Evolutionary conservation across 2,329 filamentous ascomycete genomes (phyloP), one percentile per base, ranked within the genome.

Genomic region (Colletotrichum lini): DNA sequence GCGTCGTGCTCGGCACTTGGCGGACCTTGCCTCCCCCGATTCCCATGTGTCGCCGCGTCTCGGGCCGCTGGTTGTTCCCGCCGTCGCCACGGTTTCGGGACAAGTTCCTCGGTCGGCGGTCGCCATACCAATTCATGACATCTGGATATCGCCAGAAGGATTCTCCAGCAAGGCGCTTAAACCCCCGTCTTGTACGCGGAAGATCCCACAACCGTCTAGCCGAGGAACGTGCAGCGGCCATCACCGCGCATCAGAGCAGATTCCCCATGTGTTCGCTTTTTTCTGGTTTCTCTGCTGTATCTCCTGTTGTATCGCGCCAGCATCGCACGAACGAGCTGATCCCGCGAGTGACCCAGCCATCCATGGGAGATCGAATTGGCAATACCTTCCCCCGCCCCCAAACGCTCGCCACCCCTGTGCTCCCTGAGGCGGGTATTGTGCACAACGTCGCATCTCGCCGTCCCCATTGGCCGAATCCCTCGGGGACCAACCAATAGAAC

Each of bases 391-490:
- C 35, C 8, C 9, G 35, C 2, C 52, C 45, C 52, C 60, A 35
- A 65, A 58, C n/a, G 18, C n/a, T 21, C 30, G 13, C 49, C 44
- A 49, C 44, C n/a, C 68, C 49, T 62, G 52, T 45, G 47, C 35
- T 67, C 69, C 15, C 58, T 21, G 59, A 60, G 65, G 69, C 66
- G 70, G 70, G 70, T 72, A 72, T 56, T 72, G 70, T 70, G 70
- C 70, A 56, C 54, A 69, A 58, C 52, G 53, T 70, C 30, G 70
- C 67, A 42, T 56, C 50, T 61, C 44, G 65, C 60, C 54, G 35
- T 38, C 23, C 12, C 60, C 44, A 73, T 73, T 73, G 68, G 72
- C 60, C 45, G 26, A 16, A 35, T 26, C 18, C 26, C n/a, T 35
- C 54, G 42, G 61, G 44, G 56, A 16, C 50, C 66, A 49, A 56